Conservation (phyloP, 2,329 filamentous ascomycete species). For the Samsoniella hepiali region DNA sequence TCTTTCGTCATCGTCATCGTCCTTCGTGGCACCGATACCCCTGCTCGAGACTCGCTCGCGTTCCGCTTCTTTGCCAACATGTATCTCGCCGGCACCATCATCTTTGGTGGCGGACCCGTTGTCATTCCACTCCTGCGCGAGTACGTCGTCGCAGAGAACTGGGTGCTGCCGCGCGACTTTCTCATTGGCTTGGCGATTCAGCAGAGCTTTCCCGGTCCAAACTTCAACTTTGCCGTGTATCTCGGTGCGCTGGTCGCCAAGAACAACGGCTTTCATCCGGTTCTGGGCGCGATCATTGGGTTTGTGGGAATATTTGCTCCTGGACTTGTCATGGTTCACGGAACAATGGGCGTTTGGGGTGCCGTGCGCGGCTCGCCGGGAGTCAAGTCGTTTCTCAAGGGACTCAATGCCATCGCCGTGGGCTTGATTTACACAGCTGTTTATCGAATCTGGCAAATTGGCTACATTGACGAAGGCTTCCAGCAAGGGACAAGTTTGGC, state of each 20-base stretch:
- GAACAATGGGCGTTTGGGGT: slow-evolving; percentile 55
- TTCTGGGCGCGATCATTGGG: slow-evolving; percentile 48
- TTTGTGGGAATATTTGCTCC: slow-evolving; percentile 53
- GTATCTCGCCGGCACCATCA: slow-evolving; percentile 69
- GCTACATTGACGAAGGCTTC: slow-evolving; percentile 50
- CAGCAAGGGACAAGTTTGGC: slow-evolving; percentile 50
- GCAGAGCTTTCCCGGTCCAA: slow-evolving; percentile 60
- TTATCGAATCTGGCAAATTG: slow-evolving; percentile 61
- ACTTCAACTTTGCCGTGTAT: slow-evolving; percentile 55
- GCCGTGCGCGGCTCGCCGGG: slow-evolving; percentile 43
- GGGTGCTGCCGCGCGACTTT: slow-evolving; percentile 69
- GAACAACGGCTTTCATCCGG: slow-evolving; percentile 34
- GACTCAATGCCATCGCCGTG: slow-evolving; percentile 58
- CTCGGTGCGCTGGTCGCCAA: slow-evolving; percentile 50
- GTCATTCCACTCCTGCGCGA: slow-evolving; percentile 62
- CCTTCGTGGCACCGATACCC: slow-evolving; percentile 39
- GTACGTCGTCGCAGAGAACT: slow-evolving; percentile 63
- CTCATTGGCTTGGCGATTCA: slow-evolving; percentile 69
- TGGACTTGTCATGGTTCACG: slow-evolving; percentile 47
- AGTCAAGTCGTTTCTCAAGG: slow-evolving; percentile 49
- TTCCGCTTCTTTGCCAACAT: slow-evolving; percentile 68
- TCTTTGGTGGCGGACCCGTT: slow-evolving; percentile 62
- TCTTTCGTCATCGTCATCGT: slow-evolving; percentile 58
- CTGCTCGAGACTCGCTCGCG: slow-evolving; percentile 38
- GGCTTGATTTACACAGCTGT: slow-evolving; percentile 63